phyloP scores from a whole-genome alignment of 768 basidiomycete genomes.

The Mycena rebaudengoi region DNA sequence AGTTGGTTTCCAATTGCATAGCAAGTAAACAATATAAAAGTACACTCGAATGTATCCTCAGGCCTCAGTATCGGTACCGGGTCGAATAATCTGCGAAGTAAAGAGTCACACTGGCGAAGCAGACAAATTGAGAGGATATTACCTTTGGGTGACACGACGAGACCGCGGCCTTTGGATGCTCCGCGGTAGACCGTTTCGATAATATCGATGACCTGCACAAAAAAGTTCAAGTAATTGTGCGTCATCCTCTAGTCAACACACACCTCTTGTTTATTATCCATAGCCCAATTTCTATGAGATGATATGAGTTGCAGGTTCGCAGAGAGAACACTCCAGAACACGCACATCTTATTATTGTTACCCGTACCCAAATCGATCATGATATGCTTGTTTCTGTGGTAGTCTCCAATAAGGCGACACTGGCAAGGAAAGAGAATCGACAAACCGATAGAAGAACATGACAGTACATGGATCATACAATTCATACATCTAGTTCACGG shows the following conservation, averaged over 20 bases:
- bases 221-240: too few species aligned
- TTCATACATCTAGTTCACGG: constrained; percentile 87
- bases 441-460: constrained; percentile 97
- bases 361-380: constrained; percentile 99
- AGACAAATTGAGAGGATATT: constrained; percentile 23
- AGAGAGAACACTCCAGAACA: too few species aligned
- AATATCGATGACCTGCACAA: constrained; percentile 88
- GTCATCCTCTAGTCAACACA: constrained; percentile 18
- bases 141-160: constrained; percentile 98
- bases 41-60: too few species aligned
- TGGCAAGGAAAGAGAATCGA: too few species aligned
- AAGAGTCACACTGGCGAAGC: neutral
- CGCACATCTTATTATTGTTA: constrained; percentile 99
- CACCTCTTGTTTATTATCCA: constrained; percentile 98
- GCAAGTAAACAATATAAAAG: too few species aligned
- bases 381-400: constrained; percentile 98
- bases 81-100: constrained; percentile 75
- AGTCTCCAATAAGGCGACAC: too few species aligned
- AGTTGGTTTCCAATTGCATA: too few species aligned
- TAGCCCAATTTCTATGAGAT: constrained; percentile 89
- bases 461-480: constrained; percentile 97
- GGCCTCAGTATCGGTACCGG: constrained; percentile 83
- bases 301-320: too few species aligned
- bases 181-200: constrained; percentile 99
- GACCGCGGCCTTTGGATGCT: constrained; percentile 96